Evolutionary conservation across 2,329 filamentous ascomycete species (phyloP).

Genomic region (Pezicula radicicola): DNA sequence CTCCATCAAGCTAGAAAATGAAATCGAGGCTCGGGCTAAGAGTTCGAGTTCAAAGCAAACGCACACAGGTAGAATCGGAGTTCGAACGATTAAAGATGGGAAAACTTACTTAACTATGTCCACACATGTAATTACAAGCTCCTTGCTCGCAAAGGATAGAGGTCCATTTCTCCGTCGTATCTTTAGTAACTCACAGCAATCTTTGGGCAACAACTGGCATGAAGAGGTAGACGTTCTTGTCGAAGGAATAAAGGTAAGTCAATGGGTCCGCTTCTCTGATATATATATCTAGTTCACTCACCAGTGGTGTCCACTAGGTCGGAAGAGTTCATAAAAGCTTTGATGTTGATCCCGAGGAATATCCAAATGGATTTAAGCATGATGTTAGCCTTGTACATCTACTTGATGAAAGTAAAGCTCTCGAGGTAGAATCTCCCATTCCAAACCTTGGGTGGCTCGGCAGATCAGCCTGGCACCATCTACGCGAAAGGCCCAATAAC

Average conservation of each 20-base stretch:
- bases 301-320: background rate
- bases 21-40: background rate
- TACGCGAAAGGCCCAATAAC: background rate
- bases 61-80: constrained; percentile 1
- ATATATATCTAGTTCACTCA: background rate
- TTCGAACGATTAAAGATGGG: background rate
- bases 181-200: background rate
- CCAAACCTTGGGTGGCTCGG: constrained; percentile 1
- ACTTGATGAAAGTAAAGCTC: background rate
- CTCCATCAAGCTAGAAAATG: background rate
- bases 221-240: constrained; percentile 1
- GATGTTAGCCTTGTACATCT: constrained; percentile 1
- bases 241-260: background rate
- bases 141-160: constrained; percentile 1
- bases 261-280: background rate
- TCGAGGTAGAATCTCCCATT: background rate
- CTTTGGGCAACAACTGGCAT: background rate
- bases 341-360: background rate
- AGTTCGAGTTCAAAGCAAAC: background rate
- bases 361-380: constrained; percentile 3
- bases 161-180: background rate
- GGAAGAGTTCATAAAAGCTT: constrained; percentile 1
- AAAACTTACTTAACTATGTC: constrained; percentile 2
- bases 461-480: background rate
- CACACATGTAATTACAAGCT: constrained; percentile 1